Conservation (phyloP, 345 rosid genomes). For the Nephelium lappaceum region DNA sequence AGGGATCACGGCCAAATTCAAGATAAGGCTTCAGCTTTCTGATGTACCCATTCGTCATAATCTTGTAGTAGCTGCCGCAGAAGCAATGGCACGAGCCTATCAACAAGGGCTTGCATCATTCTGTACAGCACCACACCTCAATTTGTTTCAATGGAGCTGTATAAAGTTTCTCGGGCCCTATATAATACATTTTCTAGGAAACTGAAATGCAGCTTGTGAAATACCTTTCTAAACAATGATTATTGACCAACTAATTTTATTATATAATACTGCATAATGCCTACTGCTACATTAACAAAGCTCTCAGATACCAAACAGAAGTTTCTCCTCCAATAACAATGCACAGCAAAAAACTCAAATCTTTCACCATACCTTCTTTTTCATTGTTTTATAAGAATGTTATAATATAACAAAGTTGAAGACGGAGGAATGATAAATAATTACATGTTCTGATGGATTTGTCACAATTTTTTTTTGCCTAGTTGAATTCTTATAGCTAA, state of each 20-base stretch:
- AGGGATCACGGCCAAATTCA: conserved; percentile 13
- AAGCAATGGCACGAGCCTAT: conserved; percentile 66
- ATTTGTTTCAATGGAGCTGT: not conserved
- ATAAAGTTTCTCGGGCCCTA: not conserved
- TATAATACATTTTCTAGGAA: not conserved
- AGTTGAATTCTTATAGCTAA: not conserved
- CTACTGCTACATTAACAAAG: not conserved
- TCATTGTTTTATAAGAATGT: not conserved
- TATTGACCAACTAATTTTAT: too few relatives aligned
- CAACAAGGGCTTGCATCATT: conserved; percentile 80
- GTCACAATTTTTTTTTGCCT: not conserved
- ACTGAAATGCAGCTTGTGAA: conserved; percentile 1
- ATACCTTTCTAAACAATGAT: not conserved
- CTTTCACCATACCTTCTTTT: not conserved
- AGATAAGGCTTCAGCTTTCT: conserved; percentile 23
- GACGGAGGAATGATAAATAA: not conserved
- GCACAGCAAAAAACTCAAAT: not conserved
- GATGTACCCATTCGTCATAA: conserved; percentile 59
- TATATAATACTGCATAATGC: too few relatives aligned
- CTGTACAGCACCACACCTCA: conserved; percentile 41
- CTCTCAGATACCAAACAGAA: not conserved
- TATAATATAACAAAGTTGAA: not conserved
- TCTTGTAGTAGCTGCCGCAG: conserved; percentile 65
- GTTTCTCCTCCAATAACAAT: not conserved
- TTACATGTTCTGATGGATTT: not conserved